phyloP scores from a whole-genome alignment of 2,329 filamentous ascomycete species.

The Ascocoryne sarcoides region DNA sequence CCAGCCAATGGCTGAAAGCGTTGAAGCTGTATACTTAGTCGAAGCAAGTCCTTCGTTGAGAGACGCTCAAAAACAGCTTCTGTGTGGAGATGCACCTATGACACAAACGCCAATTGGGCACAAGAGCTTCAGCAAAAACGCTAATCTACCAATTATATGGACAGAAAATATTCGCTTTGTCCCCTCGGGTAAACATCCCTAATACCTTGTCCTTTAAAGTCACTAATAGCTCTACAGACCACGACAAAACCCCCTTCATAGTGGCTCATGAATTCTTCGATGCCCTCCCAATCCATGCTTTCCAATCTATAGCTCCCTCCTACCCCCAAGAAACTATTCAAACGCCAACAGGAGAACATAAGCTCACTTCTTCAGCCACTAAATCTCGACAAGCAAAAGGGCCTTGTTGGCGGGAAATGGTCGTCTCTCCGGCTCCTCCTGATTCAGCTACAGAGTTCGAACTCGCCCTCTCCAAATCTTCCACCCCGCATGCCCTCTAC shows the following conservation, averaged over 20 bases:
- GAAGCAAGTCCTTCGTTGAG: slow-evolving; percentile 82
- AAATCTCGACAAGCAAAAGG: slow-evolving; percentile 26
- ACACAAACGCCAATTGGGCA: slow-evolving; percentile 65
- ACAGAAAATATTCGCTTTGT: slow-evolving; percentile 50
- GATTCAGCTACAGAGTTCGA: slow-evolving; percentile 66
- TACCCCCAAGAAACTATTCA: slow-evolving; percentile 30
- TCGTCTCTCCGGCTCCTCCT: slow-evolving; percentile 60
- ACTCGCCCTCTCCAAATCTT: slow-evolving; percentile 63
- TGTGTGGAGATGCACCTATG: slow-evolving; percentile 66
- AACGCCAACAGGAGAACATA: slow-evolving; percentile 34
- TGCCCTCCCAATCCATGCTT: slow-evolving; percentile 90
- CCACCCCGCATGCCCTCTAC: slow-evolving; percentile 76
- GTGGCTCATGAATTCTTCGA: slow-evolving; percentile 98
- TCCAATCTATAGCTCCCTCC: slow-evolving; percentile 61
- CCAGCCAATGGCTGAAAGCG: slow-evolving; percentile 62
- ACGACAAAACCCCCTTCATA: slow-evolving; percentile 76
- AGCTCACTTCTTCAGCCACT: slow-evolving; percentile 25
- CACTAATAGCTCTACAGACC: slow-evolving; percentile 35
- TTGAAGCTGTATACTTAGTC: slow-evolving; percentile 87
- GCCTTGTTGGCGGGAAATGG: slow-evolving; percentile 72
- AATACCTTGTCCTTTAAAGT: not conserved
- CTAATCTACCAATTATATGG: slow-evolving; percentile 72
- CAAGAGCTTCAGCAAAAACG: slow-evolving; percentile 68
- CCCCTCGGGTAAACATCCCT: slow-evolving; percentile 11
- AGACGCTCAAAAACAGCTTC: slow-evolving; percentile 66